Evolutionary conservation across 805 yeast genomes (phyloP), one percentile per base, ranked within the genome.

Genomic region (Grigorovia humatica): DNA sequence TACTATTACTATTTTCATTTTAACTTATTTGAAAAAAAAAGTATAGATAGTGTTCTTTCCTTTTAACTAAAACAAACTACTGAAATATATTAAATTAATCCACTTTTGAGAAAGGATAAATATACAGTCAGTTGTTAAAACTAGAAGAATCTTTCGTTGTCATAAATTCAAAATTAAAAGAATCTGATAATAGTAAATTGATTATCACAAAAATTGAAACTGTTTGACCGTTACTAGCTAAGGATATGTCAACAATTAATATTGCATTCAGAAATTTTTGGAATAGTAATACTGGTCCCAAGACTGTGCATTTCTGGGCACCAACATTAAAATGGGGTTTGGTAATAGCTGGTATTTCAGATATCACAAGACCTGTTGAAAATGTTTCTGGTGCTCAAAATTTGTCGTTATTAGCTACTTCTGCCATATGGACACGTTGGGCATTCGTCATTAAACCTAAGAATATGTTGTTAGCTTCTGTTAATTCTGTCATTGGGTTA

Each of bases 381-480:
- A 82, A 84, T 61, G 77, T 93, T 48, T 83, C 95, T 40, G 97
- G 97, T 55, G 85, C 96, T 23, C 73, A 69, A 52, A 69, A 64
- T 48, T 54, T 65, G 53, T 96, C 99, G 1, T 76, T 93, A 52
- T 77, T 87, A 60, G 89, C 90, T 47, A 93, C 99, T 1, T 98
- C 97, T 51, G 81, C 81, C 52, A 90, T 93, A 62, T 93, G 99
- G 99, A 93, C 99, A 38, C 81, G 99, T 70, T 93, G 99, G 99
- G 89, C 96, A 15, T 79, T 90, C 70, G 93, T 90, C 55, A 91
- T 93, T 65, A 81, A 75, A 58, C 99, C 99, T 47, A 84, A 85
- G 72, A 93, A 93, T 71, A 75, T 77, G 61, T 74, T 93, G 55
- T 76, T 93, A 59, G 99, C 98, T 8, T 81, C 93, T 29, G 99